phyloP scores from a whole-genome alignment of 2,329 filamentous ascomycete species.

The Arthrobotrys conoides region DNA sequence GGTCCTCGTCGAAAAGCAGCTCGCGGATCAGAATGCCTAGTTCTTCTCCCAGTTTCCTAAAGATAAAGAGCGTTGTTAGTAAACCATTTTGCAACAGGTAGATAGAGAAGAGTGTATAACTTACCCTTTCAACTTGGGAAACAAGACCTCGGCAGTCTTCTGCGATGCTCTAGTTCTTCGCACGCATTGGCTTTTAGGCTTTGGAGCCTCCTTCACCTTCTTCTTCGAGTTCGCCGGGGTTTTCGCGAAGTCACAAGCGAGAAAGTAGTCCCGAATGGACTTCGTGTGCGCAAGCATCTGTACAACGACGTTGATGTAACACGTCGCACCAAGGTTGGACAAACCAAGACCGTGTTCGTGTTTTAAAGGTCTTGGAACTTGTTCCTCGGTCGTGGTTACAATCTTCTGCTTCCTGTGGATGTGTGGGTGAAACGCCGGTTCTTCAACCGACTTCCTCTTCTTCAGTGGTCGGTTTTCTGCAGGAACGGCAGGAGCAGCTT shows the following conservation, averaged over 20 bases:
- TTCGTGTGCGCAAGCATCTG: slow-evolving; percentile 50
- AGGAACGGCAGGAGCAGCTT: background rate
- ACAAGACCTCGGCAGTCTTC: slow-evolving; percentile 43
- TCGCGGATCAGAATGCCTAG: slow-evolving; percentile 48
- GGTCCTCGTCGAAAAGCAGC: slow-evolving; percentile 43
- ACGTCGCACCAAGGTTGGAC: slow-evolving; percentile 56
- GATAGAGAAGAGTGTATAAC: background rate
- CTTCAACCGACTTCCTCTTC: slow-evolving; percentile 47
- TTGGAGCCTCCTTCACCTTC: slow-evolving; percentile 29
- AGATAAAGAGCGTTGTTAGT: background rate
- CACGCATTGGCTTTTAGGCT: slow-evolving; percentile 47
- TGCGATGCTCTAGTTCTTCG: slow-evolving; percentile 45
- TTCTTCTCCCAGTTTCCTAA: slow-evolving; percentile 56
- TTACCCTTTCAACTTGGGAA: slow-evolving; percentile 49
- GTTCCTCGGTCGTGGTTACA: slow-evolving; percentile 43
- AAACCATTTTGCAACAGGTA: background rate
- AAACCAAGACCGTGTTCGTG: slow-evolving; percentile 53
- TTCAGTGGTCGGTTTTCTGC: background rate
- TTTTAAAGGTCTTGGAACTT: slow-evolving; percentile 28
- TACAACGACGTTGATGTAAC: slow-evolving; percentile 57
- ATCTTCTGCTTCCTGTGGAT: slow-evolving; percentile 53
- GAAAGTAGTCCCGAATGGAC: slow-evolving; percentile 47
- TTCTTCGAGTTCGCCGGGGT: slow-evolving; percentile 12
- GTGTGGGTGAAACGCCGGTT: slow-evolving; percentile 39
- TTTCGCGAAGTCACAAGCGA: slow-evolving; percentile 50